Percentiles rank a stretch among this genome's conserved stretches.
phyloP scores from a whole-genome alignment of 768 basidiomycete genomes.

The Russula earlei region DNA sequence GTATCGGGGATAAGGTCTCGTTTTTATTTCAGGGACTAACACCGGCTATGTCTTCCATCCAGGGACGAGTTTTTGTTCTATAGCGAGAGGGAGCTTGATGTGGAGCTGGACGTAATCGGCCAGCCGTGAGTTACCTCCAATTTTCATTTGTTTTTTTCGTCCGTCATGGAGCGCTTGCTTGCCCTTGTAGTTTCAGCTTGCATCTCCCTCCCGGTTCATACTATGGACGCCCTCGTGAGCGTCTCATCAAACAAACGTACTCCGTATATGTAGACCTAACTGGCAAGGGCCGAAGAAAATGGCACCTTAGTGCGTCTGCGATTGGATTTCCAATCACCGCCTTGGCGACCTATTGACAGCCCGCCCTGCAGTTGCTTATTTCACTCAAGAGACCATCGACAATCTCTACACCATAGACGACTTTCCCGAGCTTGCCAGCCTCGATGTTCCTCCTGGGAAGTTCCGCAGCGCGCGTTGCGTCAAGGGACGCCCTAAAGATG shows the following conservation, averaged over 20 bases:
- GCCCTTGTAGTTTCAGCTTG: constrained; percentile 22
- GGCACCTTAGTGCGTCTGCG: constrained; percentile 76
- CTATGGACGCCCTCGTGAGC: constrained; percentile 30
- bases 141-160: not conserved
- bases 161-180: constrained; percentile 18
- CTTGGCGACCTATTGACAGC: constrained; percentile 4
- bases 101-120: constrained; percentile 22
- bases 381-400: constrained; percentile 28
- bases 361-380: constrained; percentile 30
- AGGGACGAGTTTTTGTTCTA: constrained; percentile 69
- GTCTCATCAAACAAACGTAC: constrained; percentile 73
- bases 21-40: not conserved
- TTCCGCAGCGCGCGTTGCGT: constrained; percentile 28
- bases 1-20: constrained; percentile 32
- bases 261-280: constrained; percentile 62
- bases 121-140: constrained; percentile 13
- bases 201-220: constrained; percentile 20
- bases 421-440: constrained; percentile 25
- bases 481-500: constrained; percentile 21
- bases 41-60: not conserved
- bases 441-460: constrained; percentile 27
- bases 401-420: constrained; percentile 27
- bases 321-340: not conserved
- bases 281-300: constrained; percentile 57
- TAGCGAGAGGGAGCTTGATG: constrained; percentile 48